Evolutionary conservation across 2,329 filamentous ascomycete species (phyloP), one percentile per base, ranked within the genome.

Genomic region (Dothistroma pini): DNA sequence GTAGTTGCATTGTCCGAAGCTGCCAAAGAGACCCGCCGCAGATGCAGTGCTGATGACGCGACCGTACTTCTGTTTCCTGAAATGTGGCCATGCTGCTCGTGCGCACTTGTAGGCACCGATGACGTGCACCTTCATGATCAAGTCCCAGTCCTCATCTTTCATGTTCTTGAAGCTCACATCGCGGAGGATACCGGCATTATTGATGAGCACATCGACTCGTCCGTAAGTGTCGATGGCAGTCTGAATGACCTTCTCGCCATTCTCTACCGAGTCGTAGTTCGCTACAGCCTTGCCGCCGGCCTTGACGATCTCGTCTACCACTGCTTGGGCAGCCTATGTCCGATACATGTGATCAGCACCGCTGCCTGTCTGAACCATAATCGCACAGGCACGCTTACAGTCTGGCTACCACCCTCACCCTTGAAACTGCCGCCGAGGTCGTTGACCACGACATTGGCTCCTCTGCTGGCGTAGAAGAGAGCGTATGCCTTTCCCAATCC

Each of bases 141-240:
- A 80, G 75, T 99, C 93, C 95, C 95, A 99, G 77, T 99, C 95
- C 74, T 89, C 80, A 76, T 99, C 95, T 77, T 89, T 95, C 86
- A 97, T 96, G 80, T 97, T 97, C 85, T 96, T 96, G 83, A 99
- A 97, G 84, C 90, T 93, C 74, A 97, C 78, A 80, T 97, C 93
- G 63, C 93, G 89, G 63, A 96, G 84, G 74, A 97, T 97, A 73
- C 95, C 93, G 63, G 95, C 95, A 75, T 97, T 99, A 84, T 99
- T 99, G 79, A 99, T 89, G 71, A 99, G 87, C 53, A 99, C 82
- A 77, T 99, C 93, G 78, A 99, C 86, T 72, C 93, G 90, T 69
- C 93, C 90, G 74, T 88, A 95, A 59, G 81, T 82, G 77, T 90
- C 81, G 75, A 95, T 89, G 70, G 90, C 90, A 25, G 90, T 93